These are phyloP conservation scores for Cucumis sativus DNA, from an alignment of 306 rosid genomes.

Conservation along the genomic window DNA sequence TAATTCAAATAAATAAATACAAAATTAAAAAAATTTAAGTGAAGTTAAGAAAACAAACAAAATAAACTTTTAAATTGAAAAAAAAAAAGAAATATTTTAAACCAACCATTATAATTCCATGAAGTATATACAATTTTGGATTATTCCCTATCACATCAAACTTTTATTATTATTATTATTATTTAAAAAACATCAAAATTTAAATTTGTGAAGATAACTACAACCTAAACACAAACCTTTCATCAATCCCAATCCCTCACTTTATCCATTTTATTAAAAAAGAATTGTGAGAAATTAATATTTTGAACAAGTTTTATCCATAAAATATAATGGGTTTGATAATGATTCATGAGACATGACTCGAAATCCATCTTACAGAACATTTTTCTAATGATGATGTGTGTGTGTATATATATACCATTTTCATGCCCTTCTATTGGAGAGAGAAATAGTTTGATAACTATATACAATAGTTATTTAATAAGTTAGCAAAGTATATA, in stretches of 20 bases:
- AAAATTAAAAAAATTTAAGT: too few species aligned
- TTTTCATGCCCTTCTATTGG: not conserved
- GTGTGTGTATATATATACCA: not conserved
- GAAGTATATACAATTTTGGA: not conserved
- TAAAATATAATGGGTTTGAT: not conserved
- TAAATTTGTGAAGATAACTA: not conserved
- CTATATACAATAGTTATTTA: not conserved
- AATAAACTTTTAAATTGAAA: too few species aligned
- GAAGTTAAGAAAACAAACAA: too few species aligned
- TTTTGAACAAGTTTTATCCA: not conserved
- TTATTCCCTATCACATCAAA: not conserved
- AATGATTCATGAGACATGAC: not conserved
- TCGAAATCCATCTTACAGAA: not conserved
- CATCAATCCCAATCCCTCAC: not conserved
- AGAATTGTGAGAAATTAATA: not conserved
- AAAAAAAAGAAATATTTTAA: too few species aligned
- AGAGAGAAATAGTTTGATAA: not conserved
- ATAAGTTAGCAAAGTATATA: not conserved
- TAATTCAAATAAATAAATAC: too few species aligned
- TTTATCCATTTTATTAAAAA: not conserved
- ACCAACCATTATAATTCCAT: not conserved
- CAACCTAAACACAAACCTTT: not conserved
- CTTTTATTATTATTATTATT: too few species aligned
- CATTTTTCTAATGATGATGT: not conserved
- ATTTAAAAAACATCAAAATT: not conserved